These are phyloP conservation scores for Lentinus tigrinus DNA, from an alignment of 768 basidiomycete species.

Conservation along the genomic window DNA sequence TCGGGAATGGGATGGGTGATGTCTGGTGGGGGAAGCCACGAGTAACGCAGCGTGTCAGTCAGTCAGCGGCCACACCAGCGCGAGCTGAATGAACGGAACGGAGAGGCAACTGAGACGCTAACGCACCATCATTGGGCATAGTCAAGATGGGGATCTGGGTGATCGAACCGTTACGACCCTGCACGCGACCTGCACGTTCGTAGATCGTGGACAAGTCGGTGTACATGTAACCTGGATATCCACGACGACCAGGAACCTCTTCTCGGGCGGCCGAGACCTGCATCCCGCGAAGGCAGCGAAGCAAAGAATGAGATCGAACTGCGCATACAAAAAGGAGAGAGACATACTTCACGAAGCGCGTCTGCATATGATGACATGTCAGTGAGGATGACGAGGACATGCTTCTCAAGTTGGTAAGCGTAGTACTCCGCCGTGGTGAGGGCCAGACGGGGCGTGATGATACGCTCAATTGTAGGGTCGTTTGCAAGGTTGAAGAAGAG, in stretches of 20 bases:
- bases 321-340: constrained; percentile 17
- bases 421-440: constrained; percentile 99
- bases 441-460: constrained; percentile 97
- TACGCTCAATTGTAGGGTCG: constrained; percentile 99
- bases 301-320: background rate
- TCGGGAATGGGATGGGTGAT: constrained; percentile 99
- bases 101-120: background rate
- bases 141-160: constrained; percentile 99
- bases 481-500: constrained; percentile 98
- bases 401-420: constrained; percentile 99
- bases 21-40: constrained; percentile 48
- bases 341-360: constrained; percentile 84
- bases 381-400: constrained; percentile 97
- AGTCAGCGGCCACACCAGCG: background rate
- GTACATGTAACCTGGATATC: constrained; percentile 98
- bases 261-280: constrained; percentile 98
- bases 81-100: background rate
- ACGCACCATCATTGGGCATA: constrained; percentile 98
- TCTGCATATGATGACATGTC: constrained; percentile 99
- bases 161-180: constrained; percentile 98
- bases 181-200: constrained; percentile 96
- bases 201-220: constrained; percentile 99
- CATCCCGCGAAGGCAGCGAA: constrained; percentile 3
- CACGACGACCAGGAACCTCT: constrained; percentile 98
- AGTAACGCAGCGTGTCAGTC: background rate